Evolutionary conservation across 345 rosid species (phyloP), one percentile per base, ranked within the genome.

Genomic region (Dipteronia sinensis): DNA sequence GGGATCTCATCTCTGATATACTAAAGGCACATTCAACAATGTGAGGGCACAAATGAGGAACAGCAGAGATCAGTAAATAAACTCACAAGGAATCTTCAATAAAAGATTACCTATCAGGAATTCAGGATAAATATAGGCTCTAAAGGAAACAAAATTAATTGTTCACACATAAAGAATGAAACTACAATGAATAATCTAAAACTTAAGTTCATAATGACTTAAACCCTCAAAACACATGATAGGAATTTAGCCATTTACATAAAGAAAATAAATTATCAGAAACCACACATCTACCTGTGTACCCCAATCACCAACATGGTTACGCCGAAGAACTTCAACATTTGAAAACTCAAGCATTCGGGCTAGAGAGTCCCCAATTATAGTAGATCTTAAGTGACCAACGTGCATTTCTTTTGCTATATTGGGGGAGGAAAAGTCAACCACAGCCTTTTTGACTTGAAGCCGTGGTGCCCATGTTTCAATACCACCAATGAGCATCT

Each of bases 291-390:
- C 63, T 80, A 95, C 99, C 97, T 96, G 99, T 74, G 99, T 96
- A 69, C 99, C 99, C 99, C 99, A 96, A 67, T 96, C 99, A 79
- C 99, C 99, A 85, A 95, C 99, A 89, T 95, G 99, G 86, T 95
- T 95, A 72, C 99, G 86, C 23, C 99, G 93, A 51, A 96, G 92
- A 79, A 96, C 98, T 56, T 92, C 92, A 79, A 91, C 97, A 10
- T 92, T 87, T 6, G 99, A 94, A 85, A 81, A 96, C 79, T 96
- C 97, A 74, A 96, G 97, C 95, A 96, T 89, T 49, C 97, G 95
- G 25, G 99, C 94, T 75, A 96, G 76, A 0, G 99, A 90, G 82
- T 96, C 99, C 64, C 99, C 99, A 69, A 96, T 91, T 79, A 96
- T 96, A 25, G 99, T 96, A 67, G 99, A 96, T 78, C 99, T 86